A percentile compares a stretch with the other conserved stretches of the same genome.
phyloP scores from a whole-genome alignment of 73 alveolate genomes.

The Paramecium octaurelia region DNA sequence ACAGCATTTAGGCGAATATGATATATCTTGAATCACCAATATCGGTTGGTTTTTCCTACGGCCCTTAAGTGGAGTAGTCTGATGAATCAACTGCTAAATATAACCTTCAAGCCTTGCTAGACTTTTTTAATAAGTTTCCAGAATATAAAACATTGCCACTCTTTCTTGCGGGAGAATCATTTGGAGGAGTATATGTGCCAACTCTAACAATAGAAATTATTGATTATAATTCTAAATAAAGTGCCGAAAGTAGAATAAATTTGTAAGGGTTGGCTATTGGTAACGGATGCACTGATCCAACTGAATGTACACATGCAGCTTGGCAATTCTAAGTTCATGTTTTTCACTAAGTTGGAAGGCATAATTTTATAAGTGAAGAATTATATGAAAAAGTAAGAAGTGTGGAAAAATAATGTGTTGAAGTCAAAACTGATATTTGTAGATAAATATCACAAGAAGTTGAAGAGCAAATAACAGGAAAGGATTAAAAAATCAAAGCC shows the following conservation, averaged over 20 bases:
- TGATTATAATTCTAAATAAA: not conserved
- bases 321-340: not conserved
- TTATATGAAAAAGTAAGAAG: not conserved
- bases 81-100: slow-evolving; percentile 75
- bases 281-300: slow-evolving; percentile 38
- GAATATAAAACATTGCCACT: slow-evolving; percentile 65
- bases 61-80: slow-evolving; percentile 53
- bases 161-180: slow-evolving; percentile 84
- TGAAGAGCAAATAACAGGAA: not conserved
- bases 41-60: slow-evolving; percentile 91
- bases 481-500: not conserved
- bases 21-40: slow-evolving; percentile 96
- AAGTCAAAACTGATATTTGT: not conserved
- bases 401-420: not conserved
- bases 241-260: not conserved
- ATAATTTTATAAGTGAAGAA: not conserved
- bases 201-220: slow-evolving; percentile 35
- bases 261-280: slow-evolving; percentile 55
- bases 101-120: slow-evolving; percentile 66
- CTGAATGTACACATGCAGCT: slow-evolving; percentile 7
- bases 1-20: slow-evolving; percentile 80
- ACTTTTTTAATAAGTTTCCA: slow-evolving; percentile 66
- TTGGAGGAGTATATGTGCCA: slow-evolving; percentile 85
- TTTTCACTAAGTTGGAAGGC: not conserved
- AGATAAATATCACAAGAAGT: not conserved